phyloP scores from a whole-genome alignment of 2,329 filamentous ascomycete species.

The Ophiostoma piceae region DNA sequence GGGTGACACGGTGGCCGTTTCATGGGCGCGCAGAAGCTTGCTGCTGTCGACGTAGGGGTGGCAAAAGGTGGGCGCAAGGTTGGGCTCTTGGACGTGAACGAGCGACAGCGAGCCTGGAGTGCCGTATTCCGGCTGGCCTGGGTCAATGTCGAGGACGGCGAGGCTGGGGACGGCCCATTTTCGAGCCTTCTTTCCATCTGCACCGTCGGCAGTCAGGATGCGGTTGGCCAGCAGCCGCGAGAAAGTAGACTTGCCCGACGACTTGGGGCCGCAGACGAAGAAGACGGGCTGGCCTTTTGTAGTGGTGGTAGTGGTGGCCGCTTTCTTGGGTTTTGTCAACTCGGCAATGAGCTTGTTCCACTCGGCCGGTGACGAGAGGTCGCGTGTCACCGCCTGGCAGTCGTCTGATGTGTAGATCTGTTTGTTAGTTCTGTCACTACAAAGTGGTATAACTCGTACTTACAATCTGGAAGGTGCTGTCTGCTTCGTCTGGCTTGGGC shows the following conservation, averaged over 20 bases:
- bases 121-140: conserved; percentile 70
- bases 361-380: conserved; percentile 51
- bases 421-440: background rate
- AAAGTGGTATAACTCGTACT: background rate
- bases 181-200: conserved; percentile 14
- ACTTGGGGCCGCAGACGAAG: conserved; percentile 65
- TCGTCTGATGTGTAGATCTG: conserved; percentile 51
- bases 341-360: conserved; percentile 57
- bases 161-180: conserved; percentile 37
- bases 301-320: background rate
- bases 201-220: conserved; percentile 48
- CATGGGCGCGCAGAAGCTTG: conserved; percentile 55
- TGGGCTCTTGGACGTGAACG: conserved; percentile 53
- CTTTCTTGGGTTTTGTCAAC: conserved; percentile 34
- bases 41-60: conserved; percentile 42
- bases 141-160: conserved; percentile 68
- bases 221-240: conserved; percentile 61
- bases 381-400: conserved; percentile 41
- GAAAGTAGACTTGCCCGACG: conserved; percentile 72
- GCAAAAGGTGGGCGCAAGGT: conserved; percentile 63
- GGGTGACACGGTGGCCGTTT: conserved; percentile 60
- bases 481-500: conserved; percentile 39
- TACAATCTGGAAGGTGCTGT: conserved; percentile 40
- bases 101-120: conserved; percentile 66
- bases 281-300: conserved; percentile 36